Evolutionary conservation across 2,329 filamentous ascomycete genomes (phyloP).

Genomic region (Talaromyces sp.): DNA sequence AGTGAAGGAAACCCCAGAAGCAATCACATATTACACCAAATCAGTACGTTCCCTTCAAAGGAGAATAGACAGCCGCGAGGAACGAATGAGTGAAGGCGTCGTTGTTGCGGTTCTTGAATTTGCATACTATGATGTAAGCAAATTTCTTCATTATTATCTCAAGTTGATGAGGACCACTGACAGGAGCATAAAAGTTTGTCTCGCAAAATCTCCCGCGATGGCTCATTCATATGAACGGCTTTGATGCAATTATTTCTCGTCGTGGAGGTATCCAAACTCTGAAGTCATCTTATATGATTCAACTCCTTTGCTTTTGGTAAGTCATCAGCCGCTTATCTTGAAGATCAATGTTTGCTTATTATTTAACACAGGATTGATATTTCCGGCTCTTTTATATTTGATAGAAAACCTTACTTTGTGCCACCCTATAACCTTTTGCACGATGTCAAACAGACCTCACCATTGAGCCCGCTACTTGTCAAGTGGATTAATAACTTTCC

Average conservation of each 20-base stretch:
- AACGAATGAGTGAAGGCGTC: not conserved
- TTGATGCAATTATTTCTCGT: not conserved
- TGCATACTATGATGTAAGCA: not conserved
- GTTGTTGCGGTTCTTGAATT: not conserved
- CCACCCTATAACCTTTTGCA: not conserved
- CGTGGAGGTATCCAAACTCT: not conserved
- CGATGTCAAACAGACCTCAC: not conserved
- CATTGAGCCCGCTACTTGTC: not conserved
- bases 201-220: not conserved
- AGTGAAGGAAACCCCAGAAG: not conserved
- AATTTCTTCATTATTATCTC: not conserved
- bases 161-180: not conserved
- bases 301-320: not conserved
- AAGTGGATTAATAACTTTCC: not conserved
- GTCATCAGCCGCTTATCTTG: not conserved
- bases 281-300: not conserved
- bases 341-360: not conserved
- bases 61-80: not conserved
- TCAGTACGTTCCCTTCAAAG: not conserved
- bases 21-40: not conserved
- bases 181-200: not conserved
- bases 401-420: not conserved
- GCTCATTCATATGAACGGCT: not conserved
- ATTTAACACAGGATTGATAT: not conserved
- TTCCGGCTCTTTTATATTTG: not conserved